These are phyloP conservation scores for Cladosporium sp. DNA, from an alignment of 2,329 filamentous ascomycete genomes.

Conservation along the genomic window DNA sequence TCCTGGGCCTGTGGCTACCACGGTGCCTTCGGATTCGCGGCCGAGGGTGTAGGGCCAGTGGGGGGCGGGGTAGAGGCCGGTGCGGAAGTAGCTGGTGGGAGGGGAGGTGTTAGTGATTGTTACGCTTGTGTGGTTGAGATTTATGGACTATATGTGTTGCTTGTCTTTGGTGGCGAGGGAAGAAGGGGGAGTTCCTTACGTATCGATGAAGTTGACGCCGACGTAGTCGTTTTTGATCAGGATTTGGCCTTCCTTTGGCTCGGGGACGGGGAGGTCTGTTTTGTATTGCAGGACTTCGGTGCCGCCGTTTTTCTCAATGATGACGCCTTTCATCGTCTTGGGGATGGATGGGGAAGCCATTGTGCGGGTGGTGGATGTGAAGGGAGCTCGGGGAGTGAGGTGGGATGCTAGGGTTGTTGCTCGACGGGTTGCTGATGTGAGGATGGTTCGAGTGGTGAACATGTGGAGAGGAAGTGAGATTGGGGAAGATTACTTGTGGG, in stretches of 20 bases:
- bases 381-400: not conserved
- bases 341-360: conserved; percentile 50
- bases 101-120: not conserved
- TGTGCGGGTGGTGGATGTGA: conserved; percentile 15
- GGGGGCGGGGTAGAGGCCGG: conserved; percentile 69
- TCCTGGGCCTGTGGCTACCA: conserved; percentile 58
- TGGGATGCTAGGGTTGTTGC: conserved; percentile 2
- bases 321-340: conserved; percentile 66
- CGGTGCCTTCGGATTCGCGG: conserved; percentile 69
- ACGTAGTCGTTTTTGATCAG: conserved; percentile 75
- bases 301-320: conserved; percentile 67
- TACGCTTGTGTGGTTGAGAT: no score
- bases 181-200: conserved; percentile 37
- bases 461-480: not conserved
- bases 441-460: not conserved
- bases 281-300: conserved; percentile 67
- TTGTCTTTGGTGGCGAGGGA: not conserved
- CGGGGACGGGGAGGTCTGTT: conserved; percentile 66
- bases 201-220: conserved; percentile 88
- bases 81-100: conserved; percentile 67
- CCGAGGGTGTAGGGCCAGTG: conserved; percentile 70
- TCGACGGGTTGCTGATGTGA: conserved; percentile 1
- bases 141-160: no score
- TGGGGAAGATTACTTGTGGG: not conserved
- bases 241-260: conserved; percentile 63